Conservation (phyloP, 2,329 filamentous ascomycete genomes). For the Sporothrix pallida region DNA sequence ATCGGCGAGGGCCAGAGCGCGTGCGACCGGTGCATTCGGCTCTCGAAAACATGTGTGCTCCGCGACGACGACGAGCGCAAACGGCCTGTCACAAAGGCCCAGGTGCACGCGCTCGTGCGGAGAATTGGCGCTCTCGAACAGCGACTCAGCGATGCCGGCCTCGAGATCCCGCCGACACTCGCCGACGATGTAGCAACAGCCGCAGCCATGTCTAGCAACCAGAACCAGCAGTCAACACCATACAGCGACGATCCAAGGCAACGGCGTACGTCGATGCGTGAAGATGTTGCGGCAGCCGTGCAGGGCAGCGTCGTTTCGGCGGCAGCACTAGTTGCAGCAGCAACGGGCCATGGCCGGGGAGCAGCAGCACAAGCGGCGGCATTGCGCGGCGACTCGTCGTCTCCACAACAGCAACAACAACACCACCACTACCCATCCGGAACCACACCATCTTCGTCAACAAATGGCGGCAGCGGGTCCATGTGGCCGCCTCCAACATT, state of each 20-base stretch:
- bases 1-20: constrained; percentile 31
- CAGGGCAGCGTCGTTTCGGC: constrained; percentile 27
- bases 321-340: constrained; percentile 24
- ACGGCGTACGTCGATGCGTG: neutral
- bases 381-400: neutral
- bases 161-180: constrained; percentile 29
- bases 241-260: neutral
- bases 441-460: neutral
- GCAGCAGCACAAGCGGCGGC: constrained; percentile 17
- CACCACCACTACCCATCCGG: neutral
- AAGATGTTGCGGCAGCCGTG: constrained; percentile 18
- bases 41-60: constrained; percentile 31
- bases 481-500: constrained; percentile 15
- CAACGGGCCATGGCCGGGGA: constrained; percentile 8
- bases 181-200: constrained; percentile 19
- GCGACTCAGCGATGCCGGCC: constrained; percentile 31
- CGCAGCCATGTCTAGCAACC: neutral
- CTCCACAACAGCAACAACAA: constrained; percentile 5
- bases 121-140: constrained; percentile 31
- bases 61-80: constrained; percentile 35
- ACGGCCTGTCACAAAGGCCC: constrained; percentile 34
- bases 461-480: constrained; percentile 10
- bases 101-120: constrained; percentile 30
- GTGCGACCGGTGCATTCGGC: constrained; percentile 31
- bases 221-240: neutral